Conservation (phyloP, 1,284 basidiomycete genomes). For the Moesziomyces parantarcticus region DNA sequence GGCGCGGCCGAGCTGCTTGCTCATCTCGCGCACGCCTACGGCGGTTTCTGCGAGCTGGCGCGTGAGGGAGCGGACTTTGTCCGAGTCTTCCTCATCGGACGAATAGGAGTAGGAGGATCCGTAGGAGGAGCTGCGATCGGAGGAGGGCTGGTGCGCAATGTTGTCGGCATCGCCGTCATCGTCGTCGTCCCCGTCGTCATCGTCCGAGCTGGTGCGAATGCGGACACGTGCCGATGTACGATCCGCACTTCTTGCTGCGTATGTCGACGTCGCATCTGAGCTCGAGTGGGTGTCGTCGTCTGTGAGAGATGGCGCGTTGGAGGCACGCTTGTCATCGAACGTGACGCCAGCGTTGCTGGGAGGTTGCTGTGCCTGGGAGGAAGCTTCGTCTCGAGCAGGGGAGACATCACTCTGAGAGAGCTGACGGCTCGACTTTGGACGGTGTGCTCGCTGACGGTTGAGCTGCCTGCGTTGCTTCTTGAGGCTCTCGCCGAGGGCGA, state of each 20-base stretch:
- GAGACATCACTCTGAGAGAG: slow-evolving; percentile 28
- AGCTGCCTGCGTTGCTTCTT: slow-evolving; percentile 45
- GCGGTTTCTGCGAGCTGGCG: slow-evolving; percentile 95
- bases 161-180: slow-evolving; percentile 33
- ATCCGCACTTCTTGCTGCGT: slow-evolving; percentile 4
- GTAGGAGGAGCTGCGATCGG: slow-evolving; percentile 31
- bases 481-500: slow-evolving; percentile 43
- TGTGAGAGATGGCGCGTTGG: background rate
- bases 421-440: slow-evolving; percentile 5
- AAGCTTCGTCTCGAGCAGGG: slow-evolving; percentile 24
- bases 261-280: slow-evolving; percentile 21
- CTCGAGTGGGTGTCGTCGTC: slow-evolving; percentile 17
- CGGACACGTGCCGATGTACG: slow-evolving; percentile 27
- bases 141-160: slow-evolving; percentile 24
- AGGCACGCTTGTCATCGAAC: no score
- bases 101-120: slow-evolving; percentile 43
- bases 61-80: slow-evolving; percentile 76
- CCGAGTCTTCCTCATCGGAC: slow-evolving; percentile 75
- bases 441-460: slow-evolving; percentile 22
- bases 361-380: slow-evolving; percentile 8
- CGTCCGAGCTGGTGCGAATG: slow-evolving; percentile 36
- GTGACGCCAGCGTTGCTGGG: background rate
- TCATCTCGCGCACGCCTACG: slow-evolving; percentile 96
- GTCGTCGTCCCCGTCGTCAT: slow-evolving; percentile 37
- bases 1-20: slow-evolving; percentile 95